Evolutionary conservation across 139 green algal genomes (phyloP), one percentile per base, ranked within the genome.

Genomic region (Chlorella vulgaris): DNA sequence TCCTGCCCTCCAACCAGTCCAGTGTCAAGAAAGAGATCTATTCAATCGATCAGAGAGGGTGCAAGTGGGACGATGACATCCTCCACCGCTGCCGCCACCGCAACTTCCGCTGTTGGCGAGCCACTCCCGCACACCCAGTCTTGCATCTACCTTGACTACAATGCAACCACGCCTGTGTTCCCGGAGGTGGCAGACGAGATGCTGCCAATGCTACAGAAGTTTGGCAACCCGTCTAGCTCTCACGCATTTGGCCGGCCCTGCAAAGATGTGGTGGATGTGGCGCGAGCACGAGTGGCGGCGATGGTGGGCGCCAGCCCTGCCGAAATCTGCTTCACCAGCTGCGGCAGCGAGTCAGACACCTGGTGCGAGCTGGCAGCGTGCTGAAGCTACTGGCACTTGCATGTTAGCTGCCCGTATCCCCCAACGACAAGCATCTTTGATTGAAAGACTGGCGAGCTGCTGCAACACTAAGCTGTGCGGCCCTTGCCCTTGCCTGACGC

Each of bases 221-320:
- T 93, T 75, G 92, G 92, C 33, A 96, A 96, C 80, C 92, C 92
- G 4, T 90, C 77, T n/a, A 91, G 81, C 39, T 39, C 29, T 0
- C 92, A 96, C 42, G 68, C 84, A 1, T 93, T 89, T 61, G 92
- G 65, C 29, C 78, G 83, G 84, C 81, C 80, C 78, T 86, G 82
- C 61, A 88, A 87, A 21, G 69, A 74, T 2, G 90, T 87, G 5
- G 77, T 94, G 0, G 74, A 87, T 29, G 60, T 69, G 21, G 92
- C 89, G 0, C 81, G 92, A 29, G 42, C 84, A 24, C 78, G 86
- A 39, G 88, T 96, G n/a, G 88, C 91, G 24, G 55, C 70, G 3
- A 69, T 94, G 51, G 69, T 96, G 31, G 70, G 63, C 28, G 81
- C 78, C 40, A 66, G 73, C 18, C 43, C 85, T 0, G 62, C 87